phyloP scores from a whole-genome alignment of 2,329 filamentous ascomycete species.

The Chrysosporium queenslandicum region DNA sequence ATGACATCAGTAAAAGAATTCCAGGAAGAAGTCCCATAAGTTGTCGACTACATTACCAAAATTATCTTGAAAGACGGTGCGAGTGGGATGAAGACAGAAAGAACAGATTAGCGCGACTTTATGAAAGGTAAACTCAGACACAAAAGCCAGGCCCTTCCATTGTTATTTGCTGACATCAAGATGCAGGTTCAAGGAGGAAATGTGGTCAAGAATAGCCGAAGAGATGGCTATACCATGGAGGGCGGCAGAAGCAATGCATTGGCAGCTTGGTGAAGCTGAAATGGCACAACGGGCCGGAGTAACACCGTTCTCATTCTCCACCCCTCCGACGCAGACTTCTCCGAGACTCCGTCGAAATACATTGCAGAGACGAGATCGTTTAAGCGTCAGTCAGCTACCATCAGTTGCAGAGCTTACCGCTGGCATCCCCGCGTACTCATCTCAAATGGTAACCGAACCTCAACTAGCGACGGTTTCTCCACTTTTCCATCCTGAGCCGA shows the following conservation, averaged over 20 bases:
- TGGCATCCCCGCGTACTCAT: slow-evolving; percentile 38
- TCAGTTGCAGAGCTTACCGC: slow-evolving; percentile 40
- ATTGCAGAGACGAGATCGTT: slow-evolving; percentile 33
- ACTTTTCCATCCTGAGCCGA: slow-evolving; percentile 7
- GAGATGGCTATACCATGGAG: slow-evolving; percentile 94
- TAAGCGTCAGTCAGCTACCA: slow-evolving; percentile 30
- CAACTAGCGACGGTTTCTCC: background rate
- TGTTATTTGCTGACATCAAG: slow-evolving; percentile 1
- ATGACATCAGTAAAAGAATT: slow-evolving; percentile 86
- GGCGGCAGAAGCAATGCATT: slow-evolving; percentile 95
- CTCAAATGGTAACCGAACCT: slow-evolving; percentile 22
- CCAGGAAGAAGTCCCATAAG: slow-evolving; percentile 89
- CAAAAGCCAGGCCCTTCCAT: background rate
- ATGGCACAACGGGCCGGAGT: slow-evolving; percentile 66
- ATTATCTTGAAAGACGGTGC: slow-evolving; percentile 84
- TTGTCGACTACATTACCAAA: slow-evolving; percentile 90
- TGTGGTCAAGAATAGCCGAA: slow-evolving; percentile 93
- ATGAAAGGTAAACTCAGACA: slow-evolving; percentile 62
- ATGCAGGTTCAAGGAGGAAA: slow-evolving; percentile 83
- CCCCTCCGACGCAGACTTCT: slow-evolving; percentile 39
- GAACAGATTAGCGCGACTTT: slow-evolving; percentile 87
- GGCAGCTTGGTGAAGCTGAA: slow-evolving; percentile 85
- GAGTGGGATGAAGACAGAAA: slow-evolving; percentile 98
- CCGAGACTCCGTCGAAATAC: slow-evolving; percentile 31
- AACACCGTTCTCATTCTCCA: slow-evolving; percentile 66